Evolutionary conservation across 768 basidiomycete species (phyloP), one percentile per base, ranked within the genome.

Genomic region (Sistotremastrum suecicum): DNA sequence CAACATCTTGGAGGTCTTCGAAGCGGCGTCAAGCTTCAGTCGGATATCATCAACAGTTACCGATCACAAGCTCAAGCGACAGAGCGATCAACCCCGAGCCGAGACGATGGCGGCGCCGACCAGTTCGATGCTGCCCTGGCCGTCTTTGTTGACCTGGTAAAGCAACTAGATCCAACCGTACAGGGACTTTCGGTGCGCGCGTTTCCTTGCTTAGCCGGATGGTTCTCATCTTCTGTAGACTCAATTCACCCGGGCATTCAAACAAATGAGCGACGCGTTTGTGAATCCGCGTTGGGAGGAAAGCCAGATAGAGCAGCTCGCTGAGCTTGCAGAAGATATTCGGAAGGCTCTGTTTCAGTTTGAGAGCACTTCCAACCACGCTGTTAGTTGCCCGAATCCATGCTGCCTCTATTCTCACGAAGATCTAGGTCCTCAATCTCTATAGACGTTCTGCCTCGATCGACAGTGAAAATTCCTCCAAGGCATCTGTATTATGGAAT

Each of bases 1-100:
- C 94, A 99, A 57, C 92, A 98, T 64, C 63, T 99, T 36, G 91
- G 83, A 46, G 91, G 94, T 29, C 66, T 98, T 48, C 65, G 94
- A 41, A 80, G 84, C 47, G 85, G 90, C 1, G 88, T 83, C 5
- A 72, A 75, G 34, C 61, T 98, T 34, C 91, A 97, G 57, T 78
- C 82, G 50, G 86, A 92, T 42, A 60, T 97, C 31, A 75, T 83
- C 9, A 74, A 73, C 52, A 83, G 83, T 1, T 61, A 68, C 39
- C 50, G 63, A 2, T 37, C 53, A n/a, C 42, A 44, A 51, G 48
- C 31, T 58, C 48, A 42, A 56, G 48, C 49, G 42, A 34, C 43
- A 56, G 43, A 50, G 59, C 47, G 37, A 61, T 41, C 38, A 48
- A 3, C 12, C 33, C 35, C 47, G 68, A 64, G 41, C 63, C 50